Percentiles rank a stretch among this genome's conserved stretches.
Evolutionary conservation across 148 eudicot genomes (phyloP).

Genomic region (Selenicereus undatus): DNA sequence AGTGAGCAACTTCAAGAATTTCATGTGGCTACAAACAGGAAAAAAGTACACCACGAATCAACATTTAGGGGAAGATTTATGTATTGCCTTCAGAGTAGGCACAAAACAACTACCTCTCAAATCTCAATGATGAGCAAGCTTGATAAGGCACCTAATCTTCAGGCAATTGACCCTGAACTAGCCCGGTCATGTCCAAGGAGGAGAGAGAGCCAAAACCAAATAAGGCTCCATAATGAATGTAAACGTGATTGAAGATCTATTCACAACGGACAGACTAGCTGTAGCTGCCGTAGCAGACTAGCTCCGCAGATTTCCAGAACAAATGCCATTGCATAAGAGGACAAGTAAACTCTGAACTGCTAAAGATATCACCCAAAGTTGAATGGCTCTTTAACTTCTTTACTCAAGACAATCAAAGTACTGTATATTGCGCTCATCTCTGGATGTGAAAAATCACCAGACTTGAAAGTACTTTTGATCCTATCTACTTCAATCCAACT

Average conservation of each 20-base stretch:
- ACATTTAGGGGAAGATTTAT: background rate
- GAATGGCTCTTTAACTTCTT: constrained; percentile 8
- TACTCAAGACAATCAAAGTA: constrained; percentile 13
- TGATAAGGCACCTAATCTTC: background rate
- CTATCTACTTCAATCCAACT: constrained; percentile 68
- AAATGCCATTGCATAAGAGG: background rate
- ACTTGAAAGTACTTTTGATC: constrained; percentile 34
- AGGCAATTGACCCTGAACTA: background rate
- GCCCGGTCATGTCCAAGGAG: background rate
- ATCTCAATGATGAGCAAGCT: background rate
- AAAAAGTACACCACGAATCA: background rate
- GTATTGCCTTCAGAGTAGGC: background rate
- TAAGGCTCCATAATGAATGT: background rate
- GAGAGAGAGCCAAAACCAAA: background rate
- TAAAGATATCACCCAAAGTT: background rate
- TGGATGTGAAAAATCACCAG: constrained; percentile 26
- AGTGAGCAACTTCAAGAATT: background rate
- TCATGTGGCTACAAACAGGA: background rate
- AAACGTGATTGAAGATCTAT: background rate
- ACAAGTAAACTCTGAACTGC: background rate
- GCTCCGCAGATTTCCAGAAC: background rate
- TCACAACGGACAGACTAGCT: background rate
- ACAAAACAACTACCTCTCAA: constrained; percentile 9
- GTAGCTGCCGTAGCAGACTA: background rate
- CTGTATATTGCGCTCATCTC: constrained; percentile 7